These are phyloP conservation scores for Floccularia luteovirens DNA, from an alignment of 768 basidiomycete genomes.

Conservation along the genomic window DNA sequence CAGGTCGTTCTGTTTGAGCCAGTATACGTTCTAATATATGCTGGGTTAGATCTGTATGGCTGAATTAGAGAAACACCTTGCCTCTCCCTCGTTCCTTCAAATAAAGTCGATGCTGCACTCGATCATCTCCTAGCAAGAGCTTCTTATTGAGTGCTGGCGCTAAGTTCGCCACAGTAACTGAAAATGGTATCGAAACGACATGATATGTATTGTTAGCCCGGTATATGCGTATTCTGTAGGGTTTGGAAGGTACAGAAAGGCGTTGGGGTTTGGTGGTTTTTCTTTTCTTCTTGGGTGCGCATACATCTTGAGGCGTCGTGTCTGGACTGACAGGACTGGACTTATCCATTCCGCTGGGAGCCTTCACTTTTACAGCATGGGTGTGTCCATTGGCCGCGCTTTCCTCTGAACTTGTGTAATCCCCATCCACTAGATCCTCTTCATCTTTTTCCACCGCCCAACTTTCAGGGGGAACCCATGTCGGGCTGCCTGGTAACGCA, in stretches of 20 bases:
- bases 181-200: conserved; percentile 54
- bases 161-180: conserved; percentile 63
- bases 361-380: too few relatives aligned
- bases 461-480: conserved; percentile 70
- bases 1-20: conserved; percentile 73
- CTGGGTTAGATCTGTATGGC: conserved; percentile 1
- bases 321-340: too few relatives aligned
- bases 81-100: conserved; percentile 72
- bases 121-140: conserved; percentile 37
- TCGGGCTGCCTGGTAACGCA: conserved; percentile 19
- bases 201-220: conserved; percentile 67
- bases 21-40: conserved; percentile 67
- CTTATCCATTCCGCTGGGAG: too few relatives aligned
- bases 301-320: too few relatives aligned
- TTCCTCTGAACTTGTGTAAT: conserved; percentile 23
- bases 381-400: too few relatives aligned
- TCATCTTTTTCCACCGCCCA: conserved; percentile 58
- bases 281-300: neutral
- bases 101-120: conserved; percentile 63
- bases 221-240: conserved; percentile 69
- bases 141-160: conserved; percentile 54
- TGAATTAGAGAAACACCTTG: conserved; percentile 19
- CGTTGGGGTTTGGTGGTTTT: conserved; percentile 10
- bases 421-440: conserved; percentile 7
- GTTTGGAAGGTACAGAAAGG: too few relatives aligned